Base-by-base conservation (phyloP, 1,139 yeast species). In the Candida pseudocylindracea region DNA sequence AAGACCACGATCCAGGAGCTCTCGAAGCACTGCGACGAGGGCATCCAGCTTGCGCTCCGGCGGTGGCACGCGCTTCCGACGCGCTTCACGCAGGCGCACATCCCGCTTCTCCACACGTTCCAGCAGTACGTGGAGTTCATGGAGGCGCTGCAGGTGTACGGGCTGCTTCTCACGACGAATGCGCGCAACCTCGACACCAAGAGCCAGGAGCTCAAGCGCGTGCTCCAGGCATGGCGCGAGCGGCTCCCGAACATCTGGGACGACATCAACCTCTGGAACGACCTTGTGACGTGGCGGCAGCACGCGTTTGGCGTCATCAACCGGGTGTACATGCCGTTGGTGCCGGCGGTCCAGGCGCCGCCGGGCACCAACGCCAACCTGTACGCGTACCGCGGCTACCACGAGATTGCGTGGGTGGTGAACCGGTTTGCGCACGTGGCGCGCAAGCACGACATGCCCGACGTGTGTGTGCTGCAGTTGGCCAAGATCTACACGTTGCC, bases 391-490 rank as follows among this genome's bases (percentile, higher is more conserved):
- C 65, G 98, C 40, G 99, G 99, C 2, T 91, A 80, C 55, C 99
- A 91, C 50, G 99, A 91, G 53, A 83, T 88, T 48, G 98, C 98
- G 2, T 91, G 98, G 96, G 94, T 91, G 10, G 88, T 91, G 45
- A 91, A 91, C 51, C 59, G 98, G 37, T 91, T 91, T 60, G 98
- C 99, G 0, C 98, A 91, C 54, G 96, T 88, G 33, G 96, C 98
- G 1, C 67, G 98, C 41, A 81, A 83, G 50, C 99, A 91, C 49
- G 75, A 79, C 39, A 80, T 91, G 92, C 79, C 94, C 1, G 96
- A 88, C 36, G 98, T 91, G 33, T 91, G 98, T 56, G 74, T 85
- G 39, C 76, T 72, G 40, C 96, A 91, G 48, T 57, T 91, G 44
- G 79, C 94, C 4, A 78, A 88, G 58, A 91, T 91, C 35, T 91